Conservation (phyloP, 805 yeast species). For the Candida xiaguanensis region DNA sequence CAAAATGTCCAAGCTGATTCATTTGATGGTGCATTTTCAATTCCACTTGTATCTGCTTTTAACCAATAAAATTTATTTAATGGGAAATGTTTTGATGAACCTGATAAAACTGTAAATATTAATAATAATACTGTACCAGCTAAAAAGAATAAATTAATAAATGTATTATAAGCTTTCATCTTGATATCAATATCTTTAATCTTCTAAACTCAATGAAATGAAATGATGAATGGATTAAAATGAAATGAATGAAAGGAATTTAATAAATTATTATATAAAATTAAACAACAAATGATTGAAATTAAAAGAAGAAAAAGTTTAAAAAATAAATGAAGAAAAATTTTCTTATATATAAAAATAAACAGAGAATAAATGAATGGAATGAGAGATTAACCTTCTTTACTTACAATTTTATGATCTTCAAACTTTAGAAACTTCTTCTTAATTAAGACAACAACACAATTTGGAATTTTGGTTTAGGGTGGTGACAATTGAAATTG, state of each 20-base stretch:
- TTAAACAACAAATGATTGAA: neutral
- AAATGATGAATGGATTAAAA: neutral
- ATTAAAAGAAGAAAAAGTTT: neutral
- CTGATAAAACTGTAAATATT: slow-evolving; percentile 66
- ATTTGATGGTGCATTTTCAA: slow-evolving; percentile 44
- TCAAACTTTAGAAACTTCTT: too few species aligned
- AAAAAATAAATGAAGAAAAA: neutral
- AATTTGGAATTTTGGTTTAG: too few species aligned
- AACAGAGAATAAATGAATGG: too few species aligned
- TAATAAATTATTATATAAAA: neutral
- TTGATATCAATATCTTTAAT: neutral
- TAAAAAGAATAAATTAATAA: slow-evolving; percentile 35
- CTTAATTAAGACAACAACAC: too few species aligned
- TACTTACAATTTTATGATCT: too few species aligned
- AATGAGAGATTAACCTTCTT: too few species aligned
- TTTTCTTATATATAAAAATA: too few species aligned
- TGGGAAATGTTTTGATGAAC: slow-evolving; percentile 55
- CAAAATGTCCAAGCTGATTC: slow-evolving; percentile 79
- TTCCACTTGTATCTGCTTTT: slow-evolving; percentile 63
- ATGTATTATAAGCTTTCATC: slow-evolving; percentile 32
- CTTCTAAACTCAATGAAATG: too few species aligned
- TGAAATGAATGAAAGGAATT: neutral
- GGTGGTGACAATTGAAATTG: too few species aligned
- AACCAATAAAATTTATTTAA: slow-evolving; percentile 75
- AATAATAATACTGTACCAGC: slow-evolving; percentile 39